phyloP scores from a whole-genome alignment of 768 basidiomycete species.

The Lactarius vividus region DNA sequence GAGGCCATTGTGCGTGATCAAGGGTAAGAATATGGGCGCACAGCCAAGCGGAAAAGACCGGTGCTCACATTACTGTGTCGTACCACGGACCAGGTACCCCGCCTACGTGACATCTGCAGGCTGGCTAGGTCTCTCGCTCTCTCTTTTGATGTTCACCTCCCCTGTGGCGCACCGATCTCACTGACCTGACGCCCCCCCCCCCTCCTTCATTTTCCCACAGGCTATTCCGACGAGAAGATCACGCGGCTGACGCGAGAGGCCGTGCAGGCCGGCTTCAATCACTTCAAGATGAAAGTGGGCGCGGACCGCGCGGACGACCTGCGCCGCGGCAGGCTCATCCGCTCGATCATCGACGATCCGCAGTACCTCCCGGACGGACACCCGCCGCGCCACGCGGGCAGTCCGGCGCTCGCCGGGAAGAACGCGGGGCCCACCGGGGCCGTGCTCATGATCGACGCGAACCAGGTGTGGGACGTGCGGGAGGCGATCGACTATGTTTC shows the following conservation, averaged over 20 bases:
- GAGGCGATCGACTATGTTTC: constrained; percentile 92
- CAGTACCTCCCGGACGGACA: constrained; percentile 65
- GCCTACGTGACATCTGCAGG: constrained; percentile 93
- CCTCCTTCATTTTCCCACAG: constrained; percentile 34
- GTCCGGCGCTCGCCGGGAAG: constrained; percentile 72
- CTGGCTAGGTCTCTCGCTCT: constrained; percentile 63
- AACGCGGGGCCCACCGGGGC: constrained; percentile 93
- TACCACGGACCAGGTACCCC: constrained; percentile 58
- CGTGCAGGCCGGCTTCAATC: constrained; percentile 85
- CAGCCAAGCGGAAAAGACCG: not conserved
- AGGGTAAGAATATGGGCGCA: constrained; percentile 44
- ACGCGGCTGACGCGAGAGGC: constrained; percentile 83
- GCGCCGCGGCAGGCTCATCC: constrained; percentile 83
- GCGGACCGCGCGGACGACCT: constrained; percentile 78
- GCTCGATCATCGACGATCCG: constrained; percentile 94
- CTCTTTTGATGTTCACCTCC: not conserved
- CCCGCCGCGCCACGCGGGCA: constrained; percentile 56
- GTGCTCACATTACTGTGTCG: not conserved
- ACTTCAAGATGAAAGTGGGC: constrained; percentile 99
- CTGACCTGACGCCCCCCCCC: constrained; percentile 2
- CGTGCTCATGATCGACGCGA: constrained; percentile 96
- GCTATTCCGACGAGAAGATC: constrained; percentile 93
- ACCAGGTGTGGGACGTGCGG: constrained; percentile 94
- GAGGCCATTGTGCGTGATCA: constrained; percentile 69
- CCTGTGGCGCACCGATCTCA: not conserved